phyloP scores from a whole-genome alignment of 805 yeast species.

The Hanseniaspora lachancei region DNA sequence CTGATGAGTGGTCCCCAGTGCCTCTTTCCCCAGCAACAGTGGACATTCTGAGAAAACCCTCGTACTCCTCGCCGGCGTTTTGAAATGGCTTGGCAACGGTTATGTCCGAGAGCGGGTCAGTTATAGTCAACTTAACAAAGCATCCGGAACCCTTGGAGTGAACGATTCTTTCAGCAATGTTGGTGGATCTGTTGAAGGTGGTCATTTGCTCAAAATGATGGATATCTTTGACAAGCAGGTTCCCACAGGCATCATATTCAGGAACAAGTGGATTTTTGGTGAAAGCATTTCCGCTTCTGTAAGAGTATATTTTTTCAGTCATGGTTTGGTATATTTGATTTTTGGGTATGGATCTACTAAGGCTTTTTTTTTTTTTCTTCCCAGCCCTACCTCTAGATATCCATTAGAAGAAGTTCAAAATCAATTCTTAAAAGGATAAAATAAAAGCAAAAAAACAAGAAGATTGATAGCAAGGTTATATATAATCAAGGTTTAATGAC shows the following conservation, averaged over 20 bases:
- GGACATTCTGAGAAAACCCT: conserved; percentile 42
- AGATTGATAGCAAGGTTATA: too few species aligned
- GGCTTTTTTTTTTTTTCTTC: neutral
- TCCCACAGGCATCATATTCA: conserved; percentile 45
- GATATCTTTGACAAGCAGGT: conserved; percentile 45
- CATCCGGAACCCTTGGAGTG: conserved; percentile 60
- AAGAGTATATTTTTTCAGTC: conserved; percentile 23
- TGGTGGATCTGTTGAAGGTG: conserved; percentile 50
- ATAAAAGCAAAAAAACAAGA: too few species aligned
- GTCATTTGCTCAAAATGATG: conserved; percentile 44
- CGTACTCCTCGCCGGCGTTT: conserved; percentile 31
- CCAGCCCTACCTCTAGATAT: neutral
- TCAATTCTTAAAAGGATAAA: too few species aligned
- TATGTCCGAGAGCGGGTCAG: conserved; percentile 44
- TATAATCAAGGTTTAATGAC: too few species aligned
- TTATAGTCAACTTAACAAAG: conserved; percentile 44
- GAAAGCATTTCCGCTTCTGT: conserved; percentile 44
- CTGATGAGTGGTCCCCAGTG: conserved; percentile 50
- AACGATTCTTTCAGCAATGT: conserved; percentile 51
- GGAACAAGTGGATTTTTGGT: conserved; percentile 41
- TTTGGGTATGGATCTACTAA: too few species aligned
- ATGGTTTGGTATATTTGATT: neutral
- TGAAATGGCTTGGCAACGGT: conserved; percentile 34
- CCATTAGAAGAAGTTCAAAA: too few species aligned
- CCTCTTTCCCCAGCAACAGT: conserved; percentile 82